Conservation (phyloP, 2,329 filamentous ascomycete genomes). For the Arachnopeziza araneosa region DNA sequence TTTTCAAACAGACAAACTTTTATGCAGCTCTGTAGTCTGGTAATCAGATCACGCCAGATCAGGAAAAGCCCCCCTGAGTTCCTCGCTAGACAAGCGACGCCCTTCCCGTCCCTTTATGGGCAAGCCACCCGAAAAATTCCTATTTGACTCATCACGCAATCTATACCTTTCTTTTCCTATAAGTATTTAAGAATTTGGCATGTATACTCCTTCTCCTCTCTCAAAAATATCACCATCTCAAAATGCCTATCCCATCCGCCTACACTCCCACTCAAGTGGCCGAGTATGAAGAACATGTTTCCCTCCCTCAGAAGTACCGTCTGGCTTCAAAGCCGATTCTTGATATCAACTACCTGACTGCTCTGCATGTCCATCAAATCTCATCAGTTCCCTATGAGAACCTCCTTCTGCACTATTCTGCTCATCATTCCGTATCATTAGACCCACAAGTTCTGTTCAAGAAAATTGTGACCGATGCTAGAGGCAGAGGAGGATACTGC, state of each 20-base stretch:
- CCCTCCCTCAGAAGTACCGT: conserved; percentile 17
- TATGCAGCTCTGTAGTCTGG: too few species aligned
- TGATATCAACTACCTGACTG: conserved; percentile 19
- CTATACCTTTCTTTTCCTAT: not conserved
- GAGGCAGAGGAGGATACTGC: conserved; percentile 52
- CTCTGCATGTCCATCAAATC: conserved; percentile 23
- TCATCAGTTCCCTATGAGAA: conserved; percentile 25
- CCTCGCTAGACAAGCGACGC: not conserved
- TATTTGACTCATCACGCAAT: not conserved
- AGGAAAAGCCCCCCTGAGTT: not conserved
- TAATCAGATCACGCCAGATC: too few species aligned
- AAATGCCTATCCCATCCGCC: conserved; percentile 8
- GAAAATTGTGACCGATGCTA: conserved; percentile 22
- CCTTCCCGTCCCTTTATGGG: not conserved
- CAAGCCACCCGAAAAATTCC: not conserved
- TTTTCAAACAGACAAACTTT: too few species aligned
- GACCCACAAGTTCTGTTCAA: conserved; percentile 24
- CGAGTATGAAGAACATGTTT: conserved; percentile 20
- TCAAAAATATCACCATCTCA: not conserved
- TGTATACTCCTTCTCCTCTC: not conserved
- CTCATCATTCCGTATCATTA: conserved; percentile 13
- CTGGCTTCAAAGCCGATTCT: conserved; percentile 10
- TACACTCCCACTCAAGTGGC: conserved; percentile 19
- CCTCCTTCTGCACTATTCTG: conserved; percentile 24
- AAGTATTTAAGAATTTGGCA: not conserved